Evolutionary conservation across 2,329 filamentous ascomycete genomes (phyloP).

Genomic region (Fusarium albidum): DNA sequence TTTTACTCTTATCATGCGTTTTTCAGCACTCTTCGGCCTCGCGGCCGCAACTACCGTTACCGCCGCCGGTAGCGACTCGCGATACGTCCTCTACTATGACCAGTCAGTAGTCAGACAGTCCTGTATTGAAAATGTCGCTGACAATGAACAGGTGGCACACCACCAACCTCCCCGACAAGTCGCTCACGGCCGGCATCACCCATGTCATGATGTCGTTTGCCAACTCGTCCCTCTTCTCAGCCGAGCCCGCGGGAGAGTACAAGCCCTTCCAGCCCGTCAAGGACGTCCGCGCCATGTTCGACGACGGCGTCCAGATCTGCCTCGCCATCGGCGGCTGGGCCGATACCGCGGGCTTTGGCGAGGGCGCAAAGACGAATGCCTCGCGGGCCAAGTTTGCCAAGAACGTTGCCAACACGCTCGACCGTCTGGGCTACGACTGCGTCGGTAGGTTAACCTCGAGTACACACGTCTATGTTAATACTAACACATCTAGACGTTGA

Average conservation of each 20-base stretch:
- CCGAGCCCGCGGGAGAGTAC: slow-evolving; percentile 48
- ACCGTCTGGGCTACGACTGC: slow-evolving; percentile 66
- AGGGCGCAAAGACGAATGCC: slow-evolving; percentile 56
- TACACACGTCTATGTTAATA: background rate
- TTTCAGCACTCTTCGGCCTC: slow-evolving; percentile 6
- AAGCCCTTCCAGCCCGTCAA: slow-evolving; percentile 62
- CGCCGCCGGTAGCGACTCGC: slow-evolving; percentile 35
- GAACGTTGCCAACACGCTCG: slow-evolving; percentile 64
- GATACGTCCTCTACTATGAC: slow-evolving; percentile 56
- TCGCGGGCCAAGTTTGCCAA: slow-evolving; percentile 62
- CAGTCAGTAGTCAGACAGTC: slow-evolving; percentile 46
- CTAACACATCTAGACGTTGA: slow-evolving; percentile 66
- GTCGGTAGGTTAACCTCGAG: slow-evolving; percentile 51
- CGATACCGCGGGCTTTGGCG: slow-evolving; percentile 64
- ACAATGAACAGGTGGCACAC: slow-evolving; percentile 50
- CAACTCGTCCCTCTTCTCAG: slow-evolving; percentile 57
- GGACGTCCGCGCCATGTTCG: slow-evolving; percentile 61
- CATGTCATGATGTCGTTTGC: slow-evolving; percentile 66
- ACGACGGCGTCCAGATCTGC: slow-evolving; percentile 64
- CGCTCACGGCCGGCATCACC: slow-evolving; percentile 55
- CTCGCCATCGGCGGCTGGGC: slow-evolving; percentile 74
- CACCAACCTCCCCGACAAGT: slow-evolving; percentile 44
- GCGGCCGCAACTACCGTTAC: slow-evolving; percentile 28
- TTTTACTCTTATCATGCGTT: no score
- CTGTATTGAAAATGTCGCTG: background rate